Base-by-base conservation (phyloP, 345 rosid species). In the Camelina laxa region DNA sequence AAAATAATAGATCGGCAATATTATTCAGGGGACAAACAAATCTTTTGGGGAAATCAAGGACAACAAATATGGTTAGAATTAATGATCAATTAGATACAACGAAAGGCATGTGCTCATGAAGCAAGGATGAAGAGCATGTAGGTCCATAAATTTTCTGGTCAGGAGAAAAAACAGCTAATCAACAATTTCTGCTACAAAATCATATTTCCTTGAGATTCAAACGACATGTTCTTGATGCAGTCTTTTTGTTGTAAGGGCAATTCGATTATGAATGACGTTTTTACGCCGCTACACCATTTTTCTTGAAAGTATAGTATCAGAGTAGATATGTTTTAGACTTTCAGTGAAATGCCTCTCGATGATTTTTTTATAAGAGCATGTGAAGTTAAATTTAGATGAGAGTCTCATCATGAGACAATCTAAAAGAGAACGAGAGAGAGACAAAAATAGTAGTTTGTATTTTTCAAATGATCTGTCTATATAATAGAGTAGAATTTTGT, bases 41-140 rank as follows among this genome's bases (percentile, higher is more conserved):
- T 55, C 27, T 39, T 39, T 39, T 39, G 44, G 3, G 3, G 44
- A 39, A 12, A 12, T 39, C 44, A 44, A 44, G 49, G 17, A 62
- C 36, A 44, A 22, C 4, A 14, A 4, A 20, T 50, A 15, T 59
- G 51, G 33, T 47, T 31, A 31, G 1, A 27, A 0, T 42, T 22
- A 60, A 60, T 31, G 16, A 14, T 47, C 11, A 42, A 36, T 20
- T 0, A 17, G 27, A 49, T 31, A 49, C 45, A 48, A 49, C 30
- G 38, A 54, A 69, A 60, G 10, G 49, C 58, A 49, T 70, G 66
- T 33, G 36, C 47, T 70, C 11, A 7, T 35, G 48, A 58, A 31
- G 57, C 33, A 21, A 60, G 36, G 5, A 71, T 11, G 60, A 71
- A 36, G 67, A 10, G 5, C 50, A 60, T 71, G 67, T 60, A 48